A percentile compares a stretch with the other conserved stretches of the same genome.
Evolutionary conservation across 345 rosid genomes (phyloP).

Genomic region (Aegle marmelos): DNA sequence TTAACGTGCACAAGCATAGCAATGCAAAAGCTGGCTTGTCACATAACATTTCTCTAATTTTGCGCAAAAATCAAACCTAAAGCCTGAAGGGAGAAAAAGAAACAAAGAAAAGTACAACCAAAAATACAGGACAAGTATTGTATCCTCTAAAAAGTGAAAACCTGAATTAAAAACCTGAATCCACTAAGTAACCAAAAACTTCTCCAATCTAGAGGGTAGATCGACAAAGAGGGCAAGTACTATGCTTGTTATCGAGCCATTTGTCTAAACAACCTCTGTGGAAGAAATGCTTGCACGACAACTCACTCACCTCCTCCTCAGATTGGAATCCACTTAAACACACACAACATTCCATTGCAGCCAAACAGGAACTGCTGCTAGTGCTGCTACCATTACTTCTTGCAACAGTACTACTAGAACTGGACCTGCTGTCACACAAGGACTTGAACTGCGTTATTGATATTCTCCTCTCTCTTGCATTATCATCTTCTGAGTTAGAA

Average conservation of each 20-base stretch:
- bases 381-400: neutral
- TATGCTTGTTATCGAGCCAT: constrained; percentile 61
- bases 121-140: neutral
- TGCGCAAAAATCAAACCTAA: constrained; percentile 12
- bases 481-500: constrained; percentile 7
- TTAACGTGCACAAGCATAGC: constrained; percentile 8
- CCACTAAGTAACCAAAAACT: neutral
- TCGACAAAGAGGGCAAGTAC: constrained; percentile 80
- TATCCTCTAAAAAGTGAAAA: neutral
- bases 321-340: constrained; percentile 70
- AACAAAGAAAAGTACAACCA: neutral
- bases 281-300: constrained; percentile 86
- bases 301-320: constrained; percentile 79
- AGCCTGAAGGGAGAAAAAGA: neutral
- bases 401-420: neutral
- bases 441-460: constrained; percentile 54
- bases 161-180: neutral
- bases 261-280: constrained; percentile 70
- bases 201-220: constrained; percentile 36
- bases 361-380: neutral
- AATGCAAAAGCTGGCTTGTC: neutral
- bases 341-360: constrained; percentile 55
- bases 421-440: constrained; percentile 18
- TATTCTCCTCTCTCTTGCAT: constrained; percentile 35
- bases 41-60: neutral